These are phyloP conservation scores for Penicillium silybi DNA, from an alignment of 495 filamentous ascomycete genomes.

Conservation along the genomic window DNA sequence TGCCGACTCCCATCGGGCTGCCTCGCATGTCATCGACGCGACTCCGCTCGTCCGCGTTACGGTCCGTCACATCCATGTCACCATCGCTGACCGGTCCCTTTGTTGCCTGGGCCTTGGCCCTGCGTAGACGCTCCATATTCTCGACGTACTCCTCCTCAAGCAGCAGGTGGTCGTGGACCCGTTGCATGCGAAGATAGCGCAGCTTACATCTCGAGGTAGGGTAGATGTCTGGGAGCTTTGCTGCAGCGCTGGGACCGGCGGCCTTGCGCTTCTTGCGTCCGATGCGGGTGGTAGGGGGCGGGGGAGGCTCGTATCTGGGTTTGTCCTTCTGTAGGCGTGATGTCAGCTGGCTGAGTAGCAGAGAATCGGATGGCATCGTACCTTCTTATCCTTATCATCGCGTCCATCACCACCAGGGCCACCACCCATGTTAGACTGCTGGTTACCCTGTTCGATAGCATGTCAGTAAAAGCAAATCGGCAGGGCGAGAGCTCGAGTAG, in stretches of 20 bases:
- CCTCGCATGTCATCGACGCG: constrained; percentile 98
- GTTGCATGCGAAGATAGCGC: constrained; percentile 94
- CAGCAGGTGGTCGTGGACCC: constrained; percentile 94
- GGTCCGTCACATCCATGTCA: constrained; percentile 49
- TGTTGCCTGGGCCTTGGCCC: constrained; percentile 79
- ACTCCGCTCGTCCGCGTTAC: constrained; percentile 91
- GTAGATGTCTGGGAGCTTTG: constrained; percentile 89
- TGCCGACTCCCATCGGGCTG: constrained; percentile 97
- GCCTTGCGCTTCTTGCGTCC: constrained; percentile 97
- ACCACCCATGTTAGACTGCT: constrained; percentile 81
- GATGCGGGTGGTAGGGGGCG: constrained; percentile 92
- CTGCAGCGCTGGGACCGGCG: constrained; percentile 85
- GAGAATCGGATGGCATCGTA: constrained; percentile 34
- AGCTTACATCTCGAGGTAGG: constrained; percentile 97
- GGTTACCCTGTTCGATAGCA: constrained; percentile 51
- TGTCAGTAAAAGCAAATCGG: constrained; percentile 21
- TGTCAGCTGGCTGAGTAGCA: constrained; percentile 6
- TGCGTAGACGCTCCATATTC: constrained; percentile 93
- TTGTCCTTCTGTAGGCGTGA: constrained; percentile 77
- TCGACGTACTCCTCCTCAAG: constrained; percentile 98
- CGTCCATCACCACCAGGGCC: constrained; percentile 67
- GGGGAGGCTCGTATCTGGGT: constrained; percentile 98
- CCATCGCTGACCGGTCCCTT: constrained; percentile 47
- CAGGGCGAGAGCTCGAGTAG: constrained; percentile 5
- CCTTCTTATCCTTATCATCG: constrained; percentile 95